Base-by-base conservation (phyloP, 2,329 filamentous ascomycete genomes). In the Stromatinia cepivora region DNA sequence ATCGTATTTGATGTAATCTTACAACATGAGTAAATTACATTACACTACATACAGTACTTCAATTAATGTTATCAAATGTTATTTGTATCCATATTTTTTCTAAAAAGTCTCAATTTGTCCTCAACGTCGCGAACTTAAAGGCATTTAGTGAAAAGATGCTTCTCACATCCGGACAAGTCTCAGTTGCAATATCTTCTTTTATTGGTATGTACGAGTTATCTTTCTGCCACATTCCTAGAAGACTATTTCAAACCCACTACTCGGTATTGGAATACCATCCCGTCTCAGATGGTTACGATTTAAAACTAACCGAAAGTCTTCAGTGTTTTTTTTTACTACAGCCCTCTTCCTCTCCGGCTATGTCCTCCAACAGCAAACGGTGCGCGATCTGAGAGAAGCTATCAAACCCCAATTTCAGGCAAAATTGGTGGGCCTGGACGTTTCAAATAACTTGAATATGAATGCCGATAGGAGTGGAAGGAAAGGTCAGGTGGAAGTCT, bases 311-410 rank as follows among this genome's bases (percentile, higher is more conserved):
- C 20, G n/a, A 22, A 42, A 70, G 0, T 2, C 15, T 15, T n/a
- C 46, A 90, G 91, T 97, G 70, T 82, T 92, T 72, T 79, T 92
- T 36, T 97, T 92, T 80, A 97, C 93, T 4, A 80, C 89, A 50
- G 87, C 93, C 6, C 88, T 97, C 36, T 97, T 97, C 79, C 84
- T 97, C 45, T 93, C 92, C 65, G 94, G 94, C 76, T 97, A 96
- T 79, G 86, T 89, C 4, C 85, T 97, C 66, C 94, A 97, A 77
- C 94, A 97, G 80, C 88, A 92, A 75, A 95, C 93, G 0, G 87
- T 97, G 6, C 87, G 86, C 72, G 90, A 90, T 75, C 85, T 97
- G 45, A 91, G 94, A 75, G 83, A 84, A 69, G 91, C 91, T 25
- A 90, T 97, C 75, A 76, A 76, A 69, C 77, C 77, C 7, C 73